Evolutionary conservation across 345 rosid species (phyloP).

Genomic region (Linum usitatissimum): DNA sequence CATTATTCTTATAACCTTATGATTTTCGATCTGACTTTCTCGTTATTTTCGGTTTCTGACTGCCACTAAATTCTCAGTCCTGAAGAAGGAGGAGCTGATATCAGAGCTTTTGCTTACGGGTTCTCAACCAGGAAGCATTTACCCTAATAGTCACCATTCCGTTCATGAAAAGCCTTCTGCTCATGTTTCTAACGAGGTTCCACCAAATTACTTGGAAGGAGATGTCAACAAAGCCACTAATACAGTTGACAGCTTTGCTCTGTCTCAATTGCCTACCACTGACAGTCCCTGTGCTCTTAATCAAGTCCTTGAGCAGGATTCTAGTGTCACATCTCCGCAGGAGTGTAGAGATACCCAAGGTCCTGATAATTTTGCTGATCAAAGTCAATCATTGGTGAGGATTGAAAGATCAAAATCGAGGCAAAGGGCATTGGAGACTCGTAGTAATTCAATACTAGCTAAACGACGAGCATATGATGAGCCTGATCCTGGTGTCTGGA

Average conservation of each 20-base stretch:
- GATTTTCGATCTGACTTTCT: neutral
- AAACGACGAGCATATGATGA: constrained; percentile 23
- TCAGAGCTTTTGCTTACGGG: constrained; percentile 40
- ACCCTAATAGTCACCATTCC: constrained; percentile 27
- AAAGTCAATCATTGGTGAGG: neutral
- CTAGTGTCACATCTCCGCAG: neutral
- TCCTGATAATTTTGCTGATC: neutral
- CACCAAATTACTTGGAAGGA: constrained; percentile 13
- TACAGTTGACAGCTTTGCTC: neutral
- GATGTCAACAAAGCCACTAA: constrained; percentile 14
- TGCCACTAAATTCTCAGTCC: constrained; percentile 32
- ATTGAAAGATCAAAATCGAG: constrained; percentile 5
- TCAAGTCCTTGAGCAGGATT: neutral
- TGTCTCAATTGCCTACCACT: constrained; percentile 3
- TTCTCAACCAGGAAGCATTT: constrained; percentile 30
- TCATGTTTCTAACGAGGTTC: constrained; percentile 22
- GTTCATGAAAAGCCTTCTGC: constrained; percentile 22
- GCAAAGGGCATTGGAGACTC: neutral
- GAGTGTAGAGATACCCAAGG: neutral
- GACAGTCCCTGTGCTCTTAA: neutral
- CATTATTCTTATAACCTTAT: neutral
- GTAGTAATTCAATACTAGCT: constrained; percentile 11
- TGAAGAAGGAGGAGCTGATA: constrained; percentile 64
- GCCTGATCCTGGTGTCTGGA: constrained; percentile 23
- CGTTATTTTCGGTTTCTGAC: neutral